Evolutionary conservation across 1,139 yeast species (phyloP), one percentile per base, ranked within the genome.

Genomic region (Suhomyces ambrosiae): DNA sequence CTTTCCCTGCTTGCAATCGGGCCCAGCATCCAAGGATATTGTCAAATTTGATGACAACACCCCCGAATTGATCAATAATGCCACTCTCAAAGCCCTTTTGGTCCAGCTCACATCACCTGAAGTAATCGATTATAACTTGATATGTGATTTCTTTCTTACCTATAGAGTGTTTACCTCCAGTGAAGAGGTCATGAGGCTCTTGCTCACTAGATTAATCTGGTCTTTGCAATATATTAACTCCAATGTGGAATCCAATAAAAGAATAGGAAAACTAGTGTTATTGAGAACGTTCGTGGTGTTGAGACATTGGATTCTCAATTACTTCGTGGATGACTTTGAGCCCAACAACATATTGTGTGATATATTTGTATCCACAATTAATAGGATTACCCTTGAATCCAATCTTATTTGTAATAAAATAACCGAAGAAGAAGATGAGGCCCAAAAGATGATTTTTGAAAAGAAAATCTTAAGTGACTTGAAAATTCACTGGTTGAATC

Each of bases 291-390:
- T 90, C 65, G 96, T 88, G 26, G 82, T 86, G 23, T 54, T 92
- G 33, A 75, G 97, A 52, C 96, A 88, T 61, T 92, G 97, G 96
- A 63, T 92, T 22, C 63, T 86, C 44, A 90, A 85, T 56, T 83
- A 83, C 54, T 85, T 82, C 50, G 68, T 76, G 30, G 87, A 83
- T 50, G 92, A 85, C 54, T 85, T 84, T 53, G 64, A 79, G 31
- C 53, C 69, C 9, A 69, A 79, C 45, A 49, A 50, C 3, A 53
- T 58, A 15, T 52, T 84, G 26, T 70, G 89, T 49, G 68, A 65
- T 33, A 45, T 58, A 9, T 77, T 82, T 47, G 62, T 76, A 3
- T 48, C 56, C n/a, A 70, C 71, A 24, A 52, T 83, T 33, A 83
- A 84, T 53, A 61, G 63, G 30, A 52, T 79, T 13, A 54, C 65